These are phyloP conservation scores for Kingdonia uniflora DNA, from an alignment of 164 flowering plant genomes.

Conservation along the genomic window DNA sequence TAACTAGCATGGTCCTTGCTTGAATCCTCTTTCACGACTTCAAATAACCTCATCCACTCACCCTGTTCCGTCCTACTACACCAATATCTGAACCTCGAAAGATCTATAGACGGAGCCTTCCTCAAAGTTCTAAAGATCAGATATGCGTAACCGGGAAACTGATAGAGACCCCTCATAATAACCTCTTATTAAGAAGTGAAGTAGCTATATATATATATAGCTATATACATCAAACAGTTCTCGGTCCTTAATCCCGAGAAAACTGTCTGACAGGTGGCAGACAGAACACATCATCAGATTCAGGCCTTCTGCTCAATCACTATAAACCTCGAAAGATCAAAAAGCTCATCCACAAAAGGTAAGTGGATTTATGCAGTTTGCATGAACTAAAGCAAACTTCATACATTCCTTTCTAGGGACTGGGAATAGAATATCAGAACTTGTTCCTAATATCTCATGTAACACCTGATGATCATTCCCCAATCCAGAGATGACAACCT, in stretches of 20 bases:
- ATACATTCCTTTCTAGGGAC: constrained; percentile 62
- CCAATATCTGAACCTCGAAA: constrained; percentile 19
- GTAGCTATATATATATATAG: constrained; percentile 35
- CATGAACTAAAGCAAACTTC: constrained; percentile 61
- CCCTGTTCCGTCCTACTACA: too few relatives aligned
- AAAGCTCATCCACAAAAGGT: constrained; percentile 67
- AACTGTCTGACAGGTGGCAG: constrained; percentile 42
- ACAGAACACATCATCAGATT: constrained; percentile 55
- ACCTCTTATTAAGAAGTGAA: constrained; percentile 18
- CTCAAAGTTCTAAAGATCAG: too few relatives aligned
- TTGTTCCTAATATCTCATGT: constrained; percentile 72
- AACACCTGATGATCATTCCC: constrained; percentile 71
- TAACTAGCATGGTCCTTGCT: constrained; percentile 52
- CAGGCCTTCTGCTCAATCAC: constrained; percentile 59
- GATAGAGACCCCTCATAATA: constrained; percentile 72
- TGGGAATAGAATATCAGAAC: constrained; percentile 17
- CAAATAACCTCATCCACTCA: neutral
- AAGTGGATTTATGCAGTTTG: constrained; percentile 48
- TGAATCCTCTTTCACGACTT: constrained; percentile 35
- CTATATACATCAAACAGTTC: constrained; percentile 64
- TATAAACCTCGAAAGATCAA: constrained; percentile 64
- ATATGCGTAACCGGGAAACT: constrained; percentile 40
- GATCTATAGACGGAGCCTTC: constrained; percentile 28
- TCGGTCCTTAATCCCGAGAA: constrained; percentile 65
- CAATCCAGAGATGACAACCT: constrained; percentile 79